A percentile compares a stretch with the other conserved stretches of the same genome.
phyloP scores from a whole-genome alignment of 495 filamentous ascomycete species.

The Penicillium subrubescens region DNA sequence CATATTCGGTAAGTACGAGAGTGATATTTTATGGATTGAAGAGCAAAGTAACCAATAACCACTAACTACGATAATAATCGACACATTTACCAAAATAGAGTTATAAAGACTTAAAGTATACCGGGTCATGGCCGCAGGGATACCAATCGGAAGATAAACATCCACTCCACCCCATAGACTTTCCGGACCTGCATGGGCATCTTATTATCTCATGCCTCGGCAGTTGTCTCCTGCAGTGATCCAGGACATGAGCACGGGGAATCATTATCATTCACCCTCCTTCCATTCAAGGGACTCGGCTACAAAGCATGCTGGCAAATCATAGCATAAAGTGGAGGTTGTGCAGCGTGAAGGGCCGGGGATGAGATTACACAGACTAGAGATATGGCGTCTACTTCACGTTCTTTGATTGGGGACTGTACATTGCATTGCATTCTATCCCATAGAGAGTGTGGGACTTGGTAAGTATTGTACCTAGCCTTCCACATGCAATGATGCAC shows the following conservation, averaged over 20 bases:
- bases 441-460: neutral
- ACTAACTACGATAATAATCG: no score
- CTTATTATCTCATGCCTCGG: neutral
- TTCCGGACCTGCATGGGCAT: constrained; percentile 1
- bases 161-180: neutral
- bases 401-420: neutral
- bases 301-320: constrained; percentile 8
- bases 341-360: neutral
- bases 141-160: neutral
- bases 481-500: neutral
- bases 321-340: constrained; percentile 4
- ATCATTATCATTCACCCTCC: neutral
- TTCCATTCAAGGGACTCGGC: neutral
- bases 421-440: neutral
- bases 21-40: neutral
- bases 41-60: no score
- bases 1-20: neutral
- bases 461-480: neutral
- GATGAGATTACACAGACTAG: constrained; percentile 12
- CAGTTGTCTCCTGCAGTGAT: neutral
- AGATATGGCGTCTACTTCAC: neutral
- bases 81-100: no score
- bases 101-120: neutral
- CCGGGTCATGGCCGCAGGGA: neutral
- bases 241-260: neutral